Conservation (phyloP, 495 filamentous ascomycete species). For the Aspergillus leporis region DNA sequence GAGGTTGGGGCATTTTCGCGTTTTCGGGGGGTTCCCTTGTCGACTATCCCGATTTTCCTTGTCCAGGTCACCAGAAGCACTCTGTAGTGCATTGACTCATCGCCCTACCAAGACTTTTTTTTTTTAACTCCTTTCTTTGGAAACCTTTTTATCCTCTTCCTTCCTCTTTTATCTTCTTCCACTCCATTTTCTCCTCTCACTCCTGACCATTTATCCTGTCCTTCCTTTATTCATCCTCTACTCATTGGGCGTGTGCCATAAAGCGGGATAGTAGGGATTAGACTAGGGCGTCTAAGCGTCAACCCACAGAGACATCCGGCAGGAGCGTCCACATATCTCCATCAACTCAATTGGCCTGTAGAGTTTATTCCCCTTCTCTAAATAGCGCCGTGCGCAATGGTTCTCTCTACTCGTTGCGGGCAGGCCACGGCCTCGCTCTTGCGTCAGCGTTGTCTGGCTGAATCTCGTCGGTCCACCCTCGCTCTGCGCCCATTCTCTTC, state of each 20-base stretch:
- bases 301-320: constrained; percentile 11
- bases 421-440: constrained; percentile 46
- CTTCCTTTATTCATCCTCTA: constrained; percentile 18
- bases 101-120: constrained; percentile 15
- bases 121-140: constrained; percentile 14
- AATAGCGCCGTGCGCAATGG: constrained; percentile 45
- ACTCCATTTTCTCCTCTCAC: constrained; percentile 5
- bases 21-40: constrained; percentile 11
- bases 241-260: constrained; percentile 24
- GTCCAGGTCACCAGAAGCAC: constrained; percentile 5
- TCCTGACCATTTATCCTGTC: constrained; percentile 15
- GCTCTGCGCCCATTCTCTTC: constrained; percentile 45
- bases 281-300: not conserved
- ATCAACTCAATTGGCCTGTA: constrained; percentile 20
- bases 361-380: constrained; percentile 12
- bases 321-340: constrained; percentile 10
- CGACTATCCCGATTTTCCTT: constrained; percentile 18
- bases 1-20: constrained; percentile 14
- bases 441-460: constrained; percentile 47
- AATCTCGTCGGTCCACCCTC: constrained; percentile 41
- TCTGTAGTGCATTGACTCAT: constrained; percentile 28
- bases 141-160: constrained; percentile 15
- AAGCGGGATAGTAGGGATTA: constrained; percentile 25
- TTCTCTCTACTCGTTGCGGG: constrained; percentile 53
- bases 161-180: constrained; percentile 10